Evolutionary conservation across 345 rosid species (phyloP), one percentile per base, ranked within the genome.

Genomic region (Aurinia saxatilis): DNA sequence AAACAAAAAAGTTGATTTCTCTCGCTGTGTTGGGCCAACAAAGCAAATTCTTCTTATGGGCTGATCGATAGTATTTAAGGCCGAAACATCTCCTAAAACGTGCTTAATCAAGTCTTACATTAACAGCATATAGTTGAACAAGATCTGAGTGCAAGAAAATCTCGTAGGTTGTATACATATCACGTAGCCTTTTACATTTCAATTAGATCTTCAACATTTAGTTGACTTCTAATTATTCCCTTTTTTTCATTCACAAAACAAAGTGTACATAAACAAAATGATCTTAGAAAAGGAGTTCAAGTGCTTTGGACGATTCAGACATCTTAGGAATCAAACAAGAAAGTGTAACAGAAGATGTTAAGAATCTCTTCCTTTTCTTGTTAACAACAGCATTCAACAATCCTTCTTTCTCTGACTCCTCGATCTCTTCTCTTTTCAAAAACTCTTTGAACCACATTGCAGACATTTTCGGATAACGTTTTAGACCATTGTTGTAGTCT

Each of bases 381-480:
- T 3, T n/a, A 48, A 37, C 57, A 17, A 37, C 16, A 11, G 21
- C 36, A 16, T 38, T 57, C 16, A 56, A 17, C 10, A 56, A 16
- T 0, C 31, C 50, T 29, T 67, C 41, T 48, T 67, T 35, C n/a
- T 66, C 56, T 9, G 38, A 51, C 16, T 64, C 60, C 7, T 65
- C 64, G 8, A 10, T 66, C 31, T 39, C 57, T 57, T 67, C 57
- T 47, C 49, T 59, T 38, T 51, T 68, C 38, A 83, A 77, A 46
- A 80, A 75, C 36, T 52, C 68, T 58, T 69, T 72, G 48, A 75
- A 83, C 95, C 95, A 87, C 36, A 75, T 60, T 6, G 95, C 81
- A 0, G 88, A 87, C 17, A 56, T 68, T 41, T 82, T 87, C 6
- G 81, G 79, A 46, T 80, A 73, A 75, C 90, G 75, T 70, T 81